A percentile compares a stretch with the other conserved stretches of the same genome.
Evolutionary conservation across 2,329 filamentous ascomycete species (phyloP).

Genomic region (Parastagonospora avenae): DNA sequence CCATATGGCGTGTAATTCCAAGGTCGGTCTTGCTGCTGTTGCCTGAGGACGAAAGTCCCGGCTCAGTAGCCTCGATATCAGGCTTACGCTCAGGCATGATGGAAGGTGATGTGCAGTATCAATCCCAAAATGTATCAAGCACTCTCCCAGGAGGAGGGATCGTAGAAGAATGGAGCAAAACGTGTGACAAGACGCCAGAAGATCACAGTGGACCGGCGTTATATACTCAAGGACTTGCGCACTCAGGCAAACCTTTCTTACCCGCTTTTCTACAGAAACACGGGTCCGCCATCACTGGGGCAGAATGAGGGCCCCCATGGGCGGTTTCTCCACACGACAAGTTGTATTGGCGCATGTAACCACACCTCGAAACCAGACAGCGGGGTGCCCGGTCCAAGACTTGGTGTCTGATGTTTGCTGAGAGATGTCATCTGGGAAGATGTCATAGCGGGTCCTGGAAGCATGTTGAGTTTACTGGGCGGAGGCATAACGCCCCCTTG

Average conservation of each 20-base stretch:
- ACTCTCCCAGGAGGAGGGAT: neutral
- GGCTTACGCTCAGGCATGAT: conserved; percentile 29
- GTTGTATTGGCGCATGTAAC: conserved; percentile 34
- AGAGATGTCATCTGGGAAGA: conserved; percentile 20
- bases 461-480: conserved; percentile 24
- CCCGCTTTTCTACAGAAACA: conserved; percentile 14
- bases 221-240: conserved; percentile 13
- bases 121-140: neutral
- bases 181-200: conserved; percentile 1
- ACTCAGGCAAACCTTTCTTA: conserved; percentile 2
- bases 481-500: conserved; percentile 19
- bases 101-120: neutral
- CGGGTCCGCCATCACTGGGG: conserved; percentile 9
- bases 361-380: conserved; percentile 16
- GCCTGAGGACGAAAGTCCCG: conserved; percentile 19
- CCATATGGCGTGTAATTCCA: conserved; percentile 22
- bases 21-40: conserved; percentile 31
- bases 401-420: conserved; percentile 2
- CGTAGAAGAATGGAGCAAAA: conserved; percentile 9
- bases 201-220: conserved; percentile 9
- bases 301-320: conserved; percentile 14
- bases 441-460: conserved; percentile 34
- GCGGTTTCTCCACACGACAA: conserved; percentile 14
- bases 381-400: conserved; percentile 19
- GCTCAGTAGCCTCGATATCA: conserved; percentile 36